These are phyloP conservation scores for Agrocybe praecox DNA, from an alignment of 768 basidiomycete species.

Conservation along the genomic window DNA sequence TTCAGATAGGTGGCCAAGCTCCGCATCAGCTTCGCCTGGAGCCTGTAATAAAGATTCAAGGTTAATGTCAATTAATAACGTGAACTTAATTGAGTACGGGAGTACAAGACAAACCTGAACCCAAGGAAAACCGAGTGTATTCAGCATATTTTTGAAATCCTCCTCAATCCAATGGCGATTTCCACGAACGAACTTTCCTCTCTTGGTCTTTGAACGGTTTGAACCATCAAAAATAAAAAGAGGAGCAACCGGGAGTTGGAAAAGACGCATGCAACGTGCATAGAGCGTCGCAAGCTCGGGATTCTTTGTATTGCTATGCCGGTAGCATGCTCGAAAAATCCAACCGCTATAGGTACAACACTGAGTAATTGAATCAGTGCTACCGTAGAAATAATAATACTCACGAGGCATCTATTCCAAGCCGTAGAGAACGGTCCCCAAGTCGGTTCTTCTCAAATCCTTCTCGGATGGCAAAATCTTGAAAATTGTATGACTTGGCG, in stretches of 20 bases:
- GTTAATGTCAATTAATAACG: too few relatives aligned
- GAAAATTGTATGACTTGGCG: not conserved
- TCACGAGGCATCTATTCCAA: slow-evolving; percentile 16
- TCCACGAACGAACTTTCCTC: not conserved
- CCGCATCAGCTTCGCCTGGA: slow-evolving; percentile 2
- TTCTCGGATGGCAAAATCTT: slow-evolving; percentile 1
- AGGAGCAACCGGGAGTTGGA: not conserved
- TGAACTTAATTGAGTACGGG: too few relatives aligned
- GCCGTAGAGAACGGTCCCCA: slow-evolving; percentile 1
- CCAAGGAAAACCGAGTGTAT: not conserved
- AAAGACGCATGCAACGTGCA: not conserved
- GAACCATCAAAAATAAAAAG: slow-evolving; percentile 5
- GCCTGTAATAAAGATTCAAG: not conserved
- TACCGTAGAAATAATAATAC: too few relatives aligned
- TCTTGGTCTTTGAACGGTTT: not conserved
- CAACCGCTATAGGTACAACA: slow-evolving; percentile 2
- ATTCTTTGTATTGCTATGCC: slow-evolving; percentile 10
- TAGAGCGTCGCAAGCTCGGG: slow-evolving; percentile 12
- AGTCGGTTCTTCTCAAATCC: slow-evolving; percentile 11
- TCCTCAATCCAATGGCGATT: not conserved
- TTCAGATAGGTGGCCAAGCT: not conserved
- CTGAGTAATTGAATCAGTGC: too few relatives aligned
- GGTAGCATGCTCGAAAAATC: slow-evolving; percentile 9
- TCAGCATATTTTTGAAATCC: slow-evolving; percentile 1
- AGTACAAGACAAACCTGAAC: slow-evolving; percentile 3